phyloP scores from a whole-genome alignment of 108 stramenopile species.

The Parietichytrium sp. region DNA sequence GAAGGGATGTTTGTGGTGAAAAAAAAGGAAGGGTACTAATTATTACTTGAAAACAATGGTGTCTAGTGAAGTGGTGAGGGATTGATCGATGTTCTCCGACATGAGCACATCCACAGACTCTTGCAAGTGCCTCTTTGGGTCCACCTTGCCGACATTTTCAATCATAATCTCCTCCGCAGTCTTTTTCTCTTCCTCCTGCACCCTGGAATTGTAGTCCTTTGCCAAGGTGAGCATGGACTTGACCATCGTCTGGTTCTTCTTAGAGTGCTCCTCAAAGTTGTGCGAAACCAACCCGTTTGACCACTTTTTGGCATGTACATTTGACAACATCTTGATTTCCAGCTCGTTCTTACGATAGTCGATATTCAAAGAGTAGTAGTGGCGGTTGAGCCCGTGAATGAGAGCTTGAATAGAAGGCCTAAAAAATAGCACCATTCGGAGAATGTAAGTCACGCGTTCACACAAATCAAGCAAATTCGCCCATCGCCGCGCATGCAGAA shows the following conservation, averaged over 20 bases:
- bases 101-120: slow-evolving; percentile 83
- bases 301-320: slow-evolving; percentile 83
- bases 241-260: slow-evolving; percentile 75
- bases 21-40: no score
- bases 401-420: slow-evolving; percentile 95
- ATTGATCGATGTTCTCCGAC: slow-evolving; percentile 93
- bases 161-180: slow-evolving; percentile 57
- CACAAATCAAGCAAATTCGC: no score
- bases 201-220: slow-evolving; percentile 86
- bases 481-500: no score
- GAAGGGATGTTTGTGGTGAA: no score
- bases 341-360: slow-evolving; percentile 99
- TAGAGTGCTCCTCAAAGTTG: slow-evolving; percentile 83
- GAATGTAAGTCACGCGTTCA: no score
- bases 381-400: slow-evolving; percentile 96
- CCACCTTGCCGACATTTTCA: slow-evolving; percentile 86
- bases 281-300: slow-evolving; percentile 77
- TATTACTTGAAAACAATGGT: slow-evolving; percentile 97
- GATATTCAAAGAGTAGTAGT: slow-evolving; percentile 98
- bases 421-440: no score
- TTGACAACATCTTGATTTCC: slow-evolving; percentile 98
- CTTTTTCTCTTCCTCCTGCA: slow-evolving; percentile 62
- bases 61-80: slow-evolving; percentile 94
- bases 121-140: slow-evolving; percentile 89
- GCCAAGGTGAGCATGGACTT: slow-evolving; percentile 86